These are phyloP conservation scores for Bauhinia variegata DNA, from an alignment of 306 rosid species.

Conservation along the genomic window DNA sequence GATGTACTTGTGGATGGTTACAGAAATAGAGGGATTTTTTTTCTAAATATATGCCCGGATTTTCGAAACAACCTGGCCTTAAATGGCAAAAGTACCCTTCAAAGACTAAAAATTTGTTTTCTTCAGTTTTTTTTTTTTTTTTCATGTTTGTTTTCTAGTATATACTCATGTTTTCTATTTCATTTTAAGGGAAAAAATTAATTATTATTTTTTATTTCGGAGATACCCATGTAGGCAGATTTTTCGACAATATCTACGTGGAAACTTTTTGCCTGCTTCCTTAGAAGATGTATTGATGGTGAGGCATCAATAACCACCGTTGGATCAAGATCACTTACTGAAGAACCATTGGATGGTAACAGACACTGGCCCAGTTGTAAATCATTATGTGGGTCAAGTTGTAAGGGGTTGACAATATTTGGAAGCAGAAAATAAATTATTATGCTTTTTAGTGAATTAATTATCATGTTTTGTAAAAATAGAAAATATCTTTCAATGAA, in stretches of 20 bases:
- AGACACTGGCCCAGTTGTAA: too few relatives aligned
- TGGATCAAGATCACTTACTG: too few relatives aligned
- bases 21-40: constrained; percentile 43
- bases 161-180: not conserved
- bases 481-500: too few relatives aligned
- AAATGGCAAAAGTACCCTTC: constrained; percentile 26
- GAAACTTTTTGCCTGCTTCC: not conserved
- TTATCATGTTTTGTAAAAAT: too few relatives aligned
- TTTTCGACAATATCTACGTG: not conserved
- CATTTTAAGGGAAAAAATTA: not conserved
- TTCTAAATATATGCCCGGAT: constrained; percentile 43
- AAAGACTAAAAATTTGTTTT: not conserved
- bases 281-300: not conserved
- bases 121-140: too few relatives aligned
- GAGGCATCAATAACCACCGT: too few relatives aligned
- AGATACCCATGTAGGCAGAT: constrained; percentile 24
- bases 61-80: constrained; percentile 31
- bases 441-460: not conserved
- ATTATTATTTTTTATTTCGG: not conserved
- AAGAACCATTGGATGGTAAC: too few relatives aligned
- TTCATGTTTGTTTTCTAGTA: too few relatives aligned
- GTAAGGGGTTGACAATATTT: not conserved
- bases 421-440: not conserved
- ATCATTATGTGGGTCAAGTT: not conserved
- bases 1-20: constrained; percentile 39